Percentiles rank a stretch among this genome's conserved stretches.
phyloP scores from a whole-genome alignment of 176 grass and related monocot species.

The maize (Zea mays) region Zm-B73-REFERENCE-NAM-5.0 NC_050096.1:81003501-81004000 shows the following conservation, averaged over 20 bases:
- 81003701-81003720: constrained; percentile 65
- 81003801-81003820: constrained; percentile 63
- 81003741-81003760: constrained; percentile 53
- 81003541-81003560: constrained; percentile 64
- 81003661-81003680: constrained; percentile 67
- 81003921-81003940: constrained; percentile 47
- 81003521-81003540: constrained; percentile 82
- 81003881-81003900: constrained; percentile 52
- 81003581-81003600: constrained; percentile 67
- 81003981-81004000: too few relatives aligned
- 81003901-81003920: constrained; percentile 71
- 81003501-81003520: constrained; percentile 72
- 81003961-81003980: constrained; percentile 25
- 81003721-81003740: constrained; percentile 83
- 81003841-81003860: constrained; percentile 84
- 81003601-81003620: constrained; percentile 61
- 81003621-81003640: constrained; percentile 61
- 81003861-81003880: constrained; percentile 73
- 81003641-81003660: constrained; percentile 74
- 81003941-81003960: constrained; percentile 48
- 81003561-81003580: constrained; percentile 58
- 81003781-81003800: constrained; percentile 66
- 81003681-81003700: constrained; percentile 68
- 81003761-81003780: constrained; percentile 43
- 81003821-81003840: constrained; percentile 79